phyloP scores from a whole-genome alignment of 495 filamentous ascomycete species.

The Penicillium egyptiacum region DNA sequence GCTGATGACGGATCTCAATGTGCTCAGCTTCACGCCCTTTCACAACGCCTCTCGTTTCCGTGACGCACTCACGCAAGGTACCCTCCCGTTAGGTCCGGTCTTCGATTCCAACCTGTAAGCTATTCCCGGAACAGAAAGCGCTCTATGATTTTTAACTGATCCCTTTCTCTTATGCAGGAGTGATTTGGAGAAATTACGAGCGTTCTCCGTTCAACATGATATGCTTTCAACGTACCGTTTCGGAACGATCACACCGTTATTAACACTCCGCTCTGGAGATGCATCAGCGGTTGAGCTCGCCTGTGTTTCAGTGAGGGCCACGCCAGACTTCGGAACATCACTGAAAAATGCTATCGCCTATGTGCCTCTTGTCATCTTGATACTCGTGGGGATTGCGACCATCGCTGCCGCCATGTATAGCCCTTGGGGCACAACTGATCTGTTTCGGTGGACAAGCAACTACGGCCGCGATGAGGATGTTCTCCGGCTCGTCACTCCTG shows the following conservation, averaged over 20 bases:
- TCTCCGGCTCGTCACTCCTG: constrained; percentile 88
- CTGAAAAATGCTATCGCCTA: constrained; percentile 71
- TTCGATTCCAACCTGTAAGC: constrained; percentile 64
- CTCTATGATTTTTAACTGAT: not conserved
- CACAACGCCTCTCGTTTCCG: constrained; percentile 60
- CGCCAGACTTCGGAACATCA: constrained; percentile 68
- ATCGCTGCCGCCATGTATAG: constrained; percentile 81
- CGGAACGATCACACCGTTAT: constrained; percentile 68
- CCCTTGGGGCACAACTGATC: constrained; percentile 87
- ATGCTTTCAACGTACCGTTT: constrained; percentile 83
- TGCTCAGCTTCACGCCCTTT: constrained; percentile 73
- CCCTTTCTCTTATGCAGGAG: constrained; percentile 33
- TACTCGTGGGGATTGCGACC: constrained; percentile 78
- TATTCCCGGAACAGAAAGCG: not conserved
- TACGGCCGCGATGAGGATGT: constrained; percentile 93
- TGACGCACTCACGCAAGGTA: constrained; percentile 54
- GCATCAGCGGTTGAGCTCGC: constrained; percentile 58
- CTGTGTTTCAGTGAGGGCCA: constrained; percentile 77
- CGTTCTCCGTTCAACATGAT: constrained; percentile 74
- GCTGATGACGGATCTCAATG: constrained; percentile 63
- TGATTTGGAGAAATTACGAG: constrained; percentile 55
- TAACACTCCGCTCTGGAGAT: constrained; percentile 75
- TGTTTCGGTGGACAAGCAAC: constrained; percentile 93
- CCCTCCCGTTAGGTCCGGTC: constrained; percentile 73
- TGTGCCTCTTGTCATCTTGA: constrained; percentile 72